Base-by-base conservation (phyloP, 2,329 filamentous ascomycete species). In the Botrytis elliptica region DNA sequence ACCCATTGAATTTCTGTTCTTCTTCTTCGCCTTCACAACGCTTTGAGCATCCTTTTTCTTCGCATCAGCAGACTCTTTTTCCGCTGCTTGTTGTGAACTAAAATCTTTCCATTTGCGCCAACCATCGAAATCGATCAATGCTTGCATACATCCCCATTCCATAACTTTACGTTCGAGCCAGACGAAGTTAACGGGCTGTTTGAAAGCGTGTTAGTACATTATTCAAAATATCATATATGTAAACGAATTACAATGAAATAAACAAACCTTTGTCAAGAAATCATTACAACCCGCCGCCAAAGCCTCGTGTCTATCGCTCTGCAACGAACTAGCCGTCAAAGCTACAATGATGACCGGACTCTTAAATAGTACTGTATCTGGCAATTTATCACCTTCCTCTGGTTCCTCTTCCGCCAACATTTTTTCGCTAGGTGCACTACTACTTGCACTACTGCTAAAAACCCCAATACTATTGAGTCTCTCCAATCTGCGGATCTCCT, bases 101-200 rank as follows among this genome's bases (percentile, higher is more conserved):
- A 93, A 95, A 79, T 96, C 93, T 82, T 97, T 97, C 96, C 96
- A 99, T 83, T 94, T 94, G 72, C 95, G 90, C 96, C 96, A 99
- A 75, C 96, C 96, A 82, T 98, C 95, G 81, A 96, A 98, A 84
- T 99, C 96, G 80, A 99, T 98, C 38, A 99, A 88, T 16, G 96
- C 96, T 85, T 98, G 96, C 96, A 99, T 99, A 85, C 96, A 98
- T 73, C 96, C 96, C 96, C 96, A 99, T 86, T 99, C 96, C 84
- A 97, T 98, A 78, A 98, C 95, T 83, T 99, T 99, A 74, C 95
- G 90, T 82, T 98, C 94, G 40, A 99, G 89, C 95, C 95, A 99
- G 74, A 97, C 92, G 81, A 98, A 98, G 82, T 97, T 97, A 78
- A 99, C 95, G 33, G 96, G 96, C 93, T 97, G 66, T 67, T 40